Evolutionary conservation across 768 basidiomycete genomes (phyloP).

Genomic region (Collybia sp.): DNA sequence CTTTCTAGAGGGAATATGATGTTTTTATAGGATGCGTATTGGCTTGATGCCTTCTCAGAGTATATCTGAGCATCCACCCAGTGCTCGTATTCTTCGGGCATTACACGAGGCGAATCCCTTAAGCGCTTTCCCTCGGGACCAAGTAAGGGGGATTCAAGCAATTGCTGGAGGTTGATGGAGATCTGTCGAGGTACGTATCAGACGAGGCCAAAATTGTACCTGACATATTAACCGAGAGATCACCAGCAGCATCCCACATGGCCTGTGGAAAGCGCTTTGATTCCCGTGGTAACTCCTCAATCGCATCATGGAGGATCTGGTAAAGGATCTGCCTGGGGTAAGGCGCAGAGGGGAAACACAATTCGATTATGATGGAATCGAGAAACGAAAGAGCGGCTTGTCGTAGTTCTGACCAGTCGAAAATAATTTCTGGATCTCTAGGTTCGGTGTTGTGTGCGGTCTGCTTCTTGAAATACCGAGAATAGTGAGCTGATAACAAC

Average conservation of each 20-base stretch:
- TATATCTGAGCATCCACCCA: slow-evolving; percentile 69
- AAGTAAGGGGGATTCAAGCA: slow-evolving; percentile 59
- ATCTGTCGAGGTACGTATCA: slow-evolving; percentile 31
- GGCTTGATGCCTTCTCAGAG: slow-evolving; percentile 53
- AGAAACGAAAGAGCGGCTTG: slow-evolving; percentile 71
- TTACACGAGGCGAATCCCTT: slow-evolving; percentile 42
- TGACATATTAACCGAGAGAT: slow-evolving; percentile 56
- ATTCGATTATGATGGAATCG: slow-evolving; percentile 79
- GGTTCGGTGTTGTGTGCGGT: slow-evolving; percentile 27
- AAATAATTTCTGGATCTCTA: slow-evolving; percentile 50
- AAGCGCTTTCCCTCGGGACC: slow-evolving; percentile 50
- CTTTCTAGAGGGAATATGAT: slow-evolving; percentile 54
- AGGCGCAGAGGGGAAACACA: slow-evolving; percentile 67
- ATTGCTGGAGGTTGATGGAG: slow-evolving; percentile 58
- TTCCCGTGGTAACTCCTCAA: slow-evolving; percentile 70
- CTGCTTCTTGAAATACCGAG: slow-evolving; percentile 57
- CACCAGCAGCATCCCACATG: slow-evolving; percentile 79
- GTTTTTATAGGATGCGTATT: slow-evolving; percentile 47
- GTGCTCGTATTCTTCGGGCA: slow-evolving; percentile 55
- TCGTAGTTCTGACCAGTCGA: slow-evolving; percentile 61
- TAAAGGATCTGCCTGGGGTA: slow-evolving; percentile 67
- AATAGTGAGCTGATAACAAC: slow-evolving; percentile 57
- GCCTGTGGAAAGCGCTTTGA: slow-evolving; percentile 73
- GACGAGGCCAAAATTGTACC: not conserved
- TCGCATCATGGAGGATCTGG: slow-evolving; percentile 63